Evolutionary conservation across 208 protist species (phyloP).

Genomic region (Leishmania turanica): DNA sequence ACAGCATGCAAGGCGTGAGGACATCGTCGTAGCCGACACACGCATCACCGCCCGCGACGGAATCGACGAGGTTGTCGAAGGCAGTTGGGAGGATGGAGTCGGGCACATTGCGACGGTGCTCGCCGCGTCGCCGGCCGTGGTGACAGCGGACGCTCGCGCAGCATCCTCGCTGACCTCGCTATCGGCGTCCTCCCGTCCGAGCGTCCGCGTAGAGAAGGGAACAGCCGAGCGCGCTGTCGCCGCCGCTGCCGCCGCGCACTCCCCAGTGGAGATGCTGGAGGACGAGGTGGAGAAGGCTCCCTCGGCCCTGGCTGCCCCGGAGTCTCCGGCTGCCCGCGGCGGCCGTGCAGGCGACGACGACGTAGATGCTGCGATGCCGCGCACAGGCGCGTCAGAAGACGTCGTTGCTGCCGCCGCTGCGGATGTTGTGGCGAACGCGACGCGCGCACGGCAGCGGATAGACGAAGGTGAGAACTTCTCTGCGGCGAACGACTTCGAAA

Average conservation of each 20-base stretch:
- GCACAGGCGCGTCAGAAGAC: background rate
- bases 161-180: background rate
- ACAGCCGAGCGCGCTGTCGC: background rate
- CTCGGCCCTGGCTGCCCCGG: background rate
- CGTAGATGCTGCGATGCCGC: background rate
- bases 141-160: background rate
- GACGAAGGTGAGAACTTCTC: background rate
- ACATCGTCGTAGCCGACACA: background rate
- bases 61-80: background rate
- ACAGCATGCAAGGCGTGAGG: background rate
- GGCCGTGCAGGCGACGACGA: background rate
- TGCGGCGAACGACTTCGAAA: background rate
- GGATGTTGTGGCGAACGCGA: background rate
- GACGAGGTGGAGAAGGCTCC: background rate
- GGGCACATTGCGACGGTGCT: background rate
- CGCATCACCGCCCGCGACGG: background rate
- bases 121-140: background rate
- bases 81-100: background rate
- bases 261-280: background rate
- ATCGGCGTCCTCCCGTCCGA: background rate
- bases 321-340: background rate
- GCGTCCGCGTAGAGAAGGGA: background rate
- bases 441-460: background rate
- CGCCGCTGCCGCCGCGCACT: background rate
- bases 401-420: background rate